A percentile compares a stretch with the other conserved stretches of the same genome.
Conservation (phyloP, 2,329 filamentous ascomycete species). For the Fusarium tupiense region DNA sequence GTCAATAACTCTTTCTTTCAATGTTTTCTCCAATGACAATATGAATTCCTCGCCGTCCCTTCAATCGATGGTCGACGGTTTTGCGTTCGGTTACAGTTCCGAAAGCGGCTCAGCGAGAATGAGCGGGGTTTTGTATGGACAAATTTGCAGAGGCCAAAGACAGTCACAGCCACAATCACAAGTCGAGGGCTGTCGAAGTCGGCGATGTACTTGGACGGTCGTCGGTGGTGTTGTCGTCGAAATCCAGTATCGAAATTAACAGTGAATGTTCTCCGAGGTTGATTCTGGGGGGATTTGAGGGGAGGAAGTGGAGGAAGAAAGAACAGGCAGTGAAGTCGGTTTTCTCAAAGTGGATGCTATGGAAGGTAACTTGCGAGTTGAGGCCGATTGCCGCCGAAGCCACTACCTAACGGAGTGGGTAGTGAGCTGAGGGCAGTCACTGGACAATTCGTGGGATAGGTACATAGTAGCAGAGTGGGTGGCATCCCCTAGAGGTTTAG, state of each 20-base stretch:
- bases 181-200: neutral
- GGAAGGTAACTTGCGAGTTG: constrained; percentile 12
- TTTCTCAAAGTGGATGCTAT: constrained; percentile 40
- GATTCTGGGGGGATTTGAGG: constrained; percentile 24
- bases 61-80: constrained; percentile 7
- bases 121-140: constrained; percentile 43
- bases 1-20: neutral
- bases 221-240: constrained; percentile 17
- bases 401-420: constrained; percentile 33
- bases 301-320: constrained; percentile 43
- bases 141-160: constrained; percentile 29
- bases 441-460: constrained; percentile 9
- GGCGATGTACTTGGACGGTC: neutral
- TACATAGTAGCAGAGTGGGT: neutral
- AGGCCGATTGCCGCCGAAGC: constrained; percentile 45
- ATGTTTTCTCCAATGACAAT: neutral
- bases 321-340: constrained; percentile 35
- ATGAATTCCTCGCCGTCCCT: constrained; percentile 18
- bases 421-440: constrained; percentile 30
- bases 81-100: neutral
- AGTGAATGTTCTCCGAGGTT: constrained; percentile 17
- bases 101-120: constrained; percentile 24
- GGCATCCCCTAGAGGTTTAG: constrained; percentile 20
- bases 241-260: constrained; percentile 7
- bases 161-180: constrained; percentile 4